phyloP scores from a whole-genome alignment of 2,329 filamentous ascomycete genomes.

The Shiraia bambusicola region DNA sequence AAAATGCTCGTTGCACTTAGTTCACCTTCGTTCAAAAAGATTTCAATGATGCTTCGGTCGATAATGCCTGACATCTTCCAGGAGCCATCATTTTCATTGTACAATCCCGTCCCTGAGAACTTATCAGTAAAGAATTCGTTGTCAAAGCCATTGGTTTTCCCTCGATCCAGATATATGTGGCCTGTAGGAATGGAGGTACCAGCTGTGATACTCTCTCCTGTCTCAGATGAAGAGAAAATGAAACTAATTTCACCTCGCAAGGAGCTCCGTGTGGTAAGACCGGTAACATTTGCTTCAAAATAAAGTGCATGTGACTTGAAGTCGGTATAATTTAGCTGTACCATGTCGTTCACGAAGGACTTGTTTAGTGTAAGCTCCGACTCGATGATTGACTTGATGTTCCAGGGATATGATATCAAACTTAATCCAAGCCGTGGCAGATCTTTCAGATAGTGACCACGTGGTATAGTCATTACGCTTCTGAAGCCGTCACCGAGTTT shows the following conservation, averaged over 20 bases:
- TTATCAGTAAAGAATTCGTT: conserved; percentile 60
- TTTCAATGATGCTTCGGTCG: conserved; percentile 57
- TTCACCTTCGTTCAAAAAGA: conserved; percentile 57
- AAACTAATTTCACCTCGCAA: conserved; percentile 52
- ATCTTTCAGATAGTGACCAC: conserved; percentile 55
- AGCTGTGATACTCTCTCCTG: conserved; percentile 53
- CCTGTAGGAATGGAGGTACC: conserved; percentile 53
- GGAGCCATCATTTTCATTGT: conserved; percentile 26
- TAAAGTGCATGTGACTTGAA: conserved; percentile 56
- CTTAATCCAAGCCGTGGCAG: conserved; percentile 55
- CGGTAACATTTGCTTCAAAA: conserved; percentile 57
- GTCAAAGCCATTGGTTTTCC: conserved; percentile 52
- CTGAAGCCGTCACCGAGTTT: conserved; percentile 48
- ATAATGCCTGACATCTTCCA: conserved; percentile 54
- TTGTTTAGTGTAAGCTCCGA: conserved; percentile 47
- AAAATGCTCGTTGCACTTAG: conserved; percentile 55
- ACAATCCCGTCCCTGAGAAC: conserved; percentile 45
- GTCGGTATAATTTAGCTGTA: conserved; percentile 54
- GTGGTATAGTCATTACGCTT: conserved; percentile 55
- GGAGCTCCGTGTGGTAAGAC: conserved; percentile 34
- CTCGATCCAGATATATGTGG: conserved; percentile 55
- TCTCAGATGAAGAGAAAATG: conserved; percentile 54
- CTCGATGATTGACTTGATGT: conserved; percentile 53
- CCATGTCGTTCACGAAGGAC: conserved; percentile 51
- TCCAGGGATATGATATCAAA: conserved; percentile 54